Conservation (phyloP, 495 filamentous ascomycete species). For the Astrothelium subdiscretum region DNA sequence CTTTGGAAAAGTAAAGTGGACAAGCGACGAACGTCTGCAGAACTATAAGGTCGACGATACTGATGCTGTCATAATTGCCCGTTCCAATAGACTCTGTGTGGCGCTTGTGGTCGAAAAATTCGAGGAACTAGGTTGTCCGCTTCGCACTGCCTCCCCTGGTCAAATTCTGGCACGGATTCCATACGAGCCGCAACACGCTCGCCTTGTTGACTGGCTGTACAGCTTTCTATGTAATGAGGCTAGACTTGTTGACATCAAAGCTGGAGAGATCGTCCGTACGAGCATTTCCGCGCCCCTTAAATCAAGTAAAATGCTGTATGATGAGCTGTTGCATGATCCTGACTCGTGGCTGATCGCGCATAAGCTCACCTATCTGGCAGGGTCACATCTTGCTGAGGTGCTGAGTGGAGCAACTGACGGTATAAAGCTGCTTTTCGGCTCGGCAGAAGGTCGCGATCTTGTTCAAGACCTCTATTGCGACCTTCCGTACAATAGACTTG, state of each 20-base stretch:
- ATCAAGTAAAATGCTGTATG: not conserved
- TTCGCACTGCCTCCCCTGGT: not conserved
- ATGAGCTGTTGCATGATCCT: not conserved
- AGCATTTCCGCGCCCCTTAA: not conserved
- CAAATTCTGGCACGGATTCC: not conserved
- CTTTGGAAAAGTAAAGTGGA: not conserved
- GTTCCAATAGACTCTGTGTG: not conserved
- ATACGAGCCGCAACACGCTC: not conserved
- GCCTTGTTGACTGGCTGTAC: not conserved
- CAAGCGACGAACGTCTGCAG: not conserved
- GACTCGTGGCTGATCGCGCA: not conserved
- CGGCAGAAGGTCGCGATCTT: not conserved
- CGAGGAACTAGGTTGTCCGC: not conserved
- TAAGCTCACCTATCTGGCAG: not conserved
- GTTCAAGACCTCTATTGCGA: conserved; percentile 28
- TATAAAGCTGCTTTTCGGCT: not conserved
- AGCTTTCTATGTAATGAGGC: not conserved
- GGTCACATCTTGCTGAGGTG: not conserved
- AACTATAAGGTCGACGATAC: not conserved
- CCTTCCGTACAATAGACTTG: conserved; percentile 29
- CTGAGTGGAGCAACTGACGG: not conserved
- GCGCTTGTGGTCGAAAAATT: not conserved
- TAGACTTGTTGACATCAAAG: not conserved
- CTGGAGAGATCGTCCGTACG: not conserved
- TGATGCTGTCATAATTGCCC: not conserved